A percentile compares a stretch with the other conserved stretches of the same genome.
These are phyloP conservation scores for Starmerella tilneyi DNA, from an alignment of 805 yeast species.

Conservation along the genomic window DNA sequence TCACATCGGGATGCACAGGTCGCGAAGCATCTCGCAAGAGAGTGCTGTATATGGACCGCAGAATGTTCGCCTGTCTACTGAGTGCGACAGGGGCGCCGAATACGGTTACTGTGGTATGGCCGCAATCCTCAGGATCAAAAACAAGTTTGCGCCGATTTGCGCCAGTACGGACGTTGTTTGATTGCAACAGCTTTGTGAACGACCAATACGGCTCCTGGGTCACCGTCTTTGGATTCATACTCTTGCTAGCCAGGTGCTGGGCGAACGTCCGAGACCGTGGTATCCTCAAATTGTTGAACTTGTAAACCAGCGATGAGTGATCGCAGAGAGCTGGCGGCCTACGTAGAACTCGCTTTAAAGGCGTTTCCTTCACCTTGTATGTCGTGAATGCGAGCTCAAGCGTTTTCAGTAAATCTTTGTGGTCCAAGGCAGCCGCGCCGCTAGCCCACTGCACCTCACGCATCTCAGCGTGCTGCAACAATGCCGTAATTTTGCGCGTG, in stretches of 20 bases:
- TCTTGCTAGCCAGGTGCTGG: too few relatives aligned
- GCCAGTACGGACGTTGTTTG: constrained; percentile 7
- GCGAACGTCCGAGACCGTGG: constrained; percentile 10
- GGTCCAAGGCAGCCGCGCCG: not conserved
- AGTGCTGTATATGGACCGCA: constrained; percentile 6
- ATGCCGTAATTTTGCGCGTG: constrained; percentile 1
- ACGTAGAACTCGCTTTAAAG: constrained; percentile 4
- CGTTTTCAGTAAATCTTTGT: constrained; percentile 2
- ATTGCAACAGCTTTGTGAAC: constrained; percentile 4
- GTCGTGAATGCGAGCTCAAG: constrained; percentile 7
- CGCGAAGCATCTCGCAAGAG: constrained; percentile 11
- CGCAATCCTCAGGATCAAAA: constrained; percentile 8
- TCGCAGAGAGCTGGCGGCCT: constrained; percentile 6
- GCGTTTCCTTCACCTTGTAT: constrained; percentile 11
- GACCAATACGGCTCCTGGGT: constrained; percentile 16
- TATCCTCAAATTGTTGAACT: constrained; percentile 10
- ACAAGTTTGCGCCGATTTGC: constrained; percentile 9
- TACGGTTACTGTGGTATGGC: not conserved
- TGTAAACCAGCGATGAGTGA: constrained; percentile 6
- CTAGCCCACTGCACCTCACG: constrained; percentile 12
- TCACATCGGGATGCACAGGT: constrained; percentile 16
- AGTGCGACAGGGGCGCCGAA: constrained; percentile 11
- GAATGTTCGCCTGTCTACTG: constrained; percentile 14
- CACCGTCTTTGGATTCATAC: too few relatives aligned
- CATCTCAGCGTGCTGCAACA: constrained; percentile 8